A percentile compares a stretch with the other conserved stretches of the same genome.
Conservation (phyloP, 352 stramenopile genomes). For the Globisporangium paddicum region DNA sequence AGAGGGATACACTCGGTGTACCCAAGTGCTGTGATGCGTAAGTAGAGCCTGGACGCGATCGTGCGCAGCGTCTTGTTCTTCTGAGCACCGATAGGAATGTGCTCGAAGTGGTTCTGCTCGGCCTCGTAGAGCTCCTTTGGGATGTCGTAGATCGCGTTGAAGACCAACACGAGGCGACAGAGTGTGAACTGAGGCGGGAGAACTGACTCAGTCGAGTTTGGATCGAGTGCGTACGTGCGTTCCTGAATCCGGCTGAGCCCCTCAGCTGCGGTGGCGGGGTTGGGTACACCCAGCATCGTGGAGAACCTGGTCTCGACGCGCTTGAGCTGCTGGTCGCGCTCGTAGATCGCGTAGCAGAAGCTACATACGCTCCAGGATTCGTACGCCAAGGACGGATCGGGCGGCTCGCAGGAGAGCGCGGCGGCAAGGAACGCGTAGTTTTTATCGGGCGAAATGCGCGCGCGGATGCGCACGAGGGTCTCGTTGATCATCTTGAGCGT, state of each 20-base stretch:
- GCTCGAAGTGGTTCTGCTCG: constrained; percentile 32
- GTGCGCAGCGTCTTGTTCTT: constrained; percentile 15
- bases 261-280: constrained; percentile 20
- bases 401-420: constrained; percentile 34
- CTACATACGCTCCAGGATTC: constrained; percentile 84
- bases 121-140: constrained; percentile 66
- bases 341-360: constrained; percentile 82
- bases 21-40: constrained; percentile 66
- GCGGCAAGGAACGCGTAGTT: constrained; percentile 40
- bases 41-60: constrained; percentile 45
- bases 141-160: constrained; percentile 83
- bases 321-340: constrained; percentile 75
- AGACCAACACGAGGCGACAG: constrained; percentile 67
- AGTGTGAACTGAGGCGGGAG: constrained; percentile 68
- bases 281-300: constrained; percentile 37
- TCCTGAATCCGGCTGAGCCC: constrained; percentile 55
- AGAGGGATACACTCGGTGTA: constrained; percentile 78
- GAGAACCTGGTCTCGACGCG: constrained; percentile 65
- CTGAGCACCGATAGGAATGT: constrained; percentile 12
- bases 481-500: constrained; percentile 87
- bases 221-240: constrained; percentile 35
- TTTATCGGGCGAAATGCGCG: constrained; percentile 46
- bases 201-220: constrained; percentile 29
- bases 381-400: constrained; percentile 61
- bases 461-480: constrained; percentile 62